Evolutionary conservation across 108 stramenopile species (phyloP).

Genomic region (Craspedostauros australis): DNA sequence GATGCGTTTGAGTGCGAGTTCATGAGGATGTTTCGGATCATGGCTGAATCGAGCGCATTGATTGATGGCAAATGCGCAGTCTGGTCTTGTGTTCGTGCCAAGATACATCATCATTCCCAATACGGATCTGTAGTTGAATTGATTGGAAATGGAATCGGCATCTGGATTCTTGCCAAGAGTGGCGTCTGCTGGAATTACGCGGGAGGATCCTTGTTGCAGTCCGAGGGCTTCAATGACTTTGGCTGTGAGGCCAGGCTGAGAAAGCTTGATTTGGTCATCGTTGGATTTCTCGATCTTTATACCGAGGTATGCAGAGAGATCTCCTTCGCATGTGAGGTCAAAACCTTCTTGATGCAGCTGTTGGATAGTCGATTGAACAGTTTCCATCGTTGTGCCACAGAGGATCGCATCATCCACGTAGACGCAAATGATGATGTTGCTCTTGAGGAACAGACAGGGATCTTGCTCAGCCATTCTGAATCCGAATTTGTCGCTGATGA

Average conservation of each 20-base stretch:
- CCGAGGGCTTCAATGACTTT: slow-evolving; percentile 5
- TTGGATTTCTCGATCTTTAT: slow-evolving; percentile 14
- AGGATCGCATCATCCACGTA: slow-evolving; percentile 36
- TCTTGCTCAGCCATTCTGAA: slow-evolving; percentile 26
- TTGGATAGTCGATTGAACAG: too few relatives aligned
- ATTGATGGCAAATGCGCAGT: slow-evolving; percentile 28
- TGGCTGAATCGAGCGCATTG: slow-evolving; percentile 29
- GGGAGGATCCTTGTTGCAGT: neutral
- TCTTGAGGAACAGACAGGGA: slow-evolving; percentile 38
- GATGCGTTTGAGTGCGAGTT: slow-evolving; percentile 27
- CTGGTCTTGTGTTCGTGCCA: slow-evolving; percentile 13
- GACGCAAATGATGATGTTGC: slow-evolving; percentile 11
- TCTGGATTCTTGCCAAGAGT: neutral
- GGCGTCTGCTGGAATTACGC: slow-evolving; percentile 2
- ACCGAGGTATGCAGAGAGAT: slow-evolving; percentile 34
- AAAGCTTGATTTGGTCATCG: slow-evolving; percentile 5
- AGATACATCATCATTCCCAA: slow-evolving; percentile 32
- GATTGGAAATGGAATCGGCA: neutral
- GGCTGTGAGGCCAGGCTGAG: slow-evolving; percentile 14
- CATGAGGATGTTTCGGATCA: slow-evolving; percentile 28
- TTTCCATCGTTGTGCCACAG: too few relatives aligned
- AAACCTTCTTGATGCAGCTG: neutral
- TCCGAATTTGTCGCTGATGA: slow-evolving; percentile 1
- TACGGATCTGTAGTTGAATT: slow-evolving; percentile 11
- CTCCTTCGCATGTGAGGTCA: neutral